Evolutionary conservation across 1,284 basidiomycete genomes (phyloP), one percentile per base, ranked within the genome.

Genomic region (Papiliotrema nemorosa): DNA sequence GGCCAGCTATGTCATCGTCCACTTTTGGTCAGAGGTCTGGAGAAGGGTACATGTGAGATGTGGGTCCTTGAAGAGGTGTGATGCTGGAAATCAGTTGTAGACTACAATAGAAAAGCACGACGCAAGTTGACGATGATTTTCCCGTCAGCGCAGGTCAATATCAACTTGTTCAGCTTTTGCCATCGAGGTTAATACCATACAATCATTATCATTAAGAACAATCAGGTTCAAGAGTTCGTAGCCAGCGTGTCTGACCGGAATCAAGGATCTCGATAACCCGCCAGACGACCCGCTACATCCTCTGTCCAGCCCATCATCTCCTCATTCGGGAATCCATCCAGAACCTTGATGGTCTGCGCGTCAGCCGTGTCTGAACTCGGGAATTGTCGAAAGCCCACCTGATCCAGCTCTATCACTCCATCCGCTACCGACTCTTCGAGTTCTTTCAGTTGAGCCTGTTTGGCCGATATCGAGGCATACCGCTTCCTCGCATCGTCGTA

Each of bases 261-360:
- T n/a, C n/a, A n/a, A n/a, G n/a, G n/a, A n/a, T n/a, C n/a, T n/a
- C n/a, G n/a, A n/a, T n/a, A n/a, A n/a, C n/a, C n/a, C n/a, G n/a
- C n/a, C n/a, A n/a, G n/a, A n/a, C n/a, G 26, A 1, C 55, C 53
- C 27, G 44, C 44, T 21, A 51, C 39, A 10, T 59, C 53, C 43
- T 74, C 72, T 47, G 64, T 66, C 73, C 73, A 75, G 10, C 53
- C 39, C 43, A 63, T 54, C 70, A 74, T 73, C 25, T 67, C 60
- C 12, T 68, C 59, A 1, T 53, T 59, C 7, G 73, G 73, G 51
- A 71, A 62, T n/a, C 56, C 59, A 6, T 70, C 57, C 35, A 75
- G 53, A 1, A 66, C 47, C 43, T 65, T 52, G 50, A 72, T 69
- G 10, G 73, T 67, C 73, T 75, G 52, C 18, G 9, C 9, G 13